phyloP scores from a whole-genome alignment of 169 alveolate genomes.

The Babesia ovata region DNA sequence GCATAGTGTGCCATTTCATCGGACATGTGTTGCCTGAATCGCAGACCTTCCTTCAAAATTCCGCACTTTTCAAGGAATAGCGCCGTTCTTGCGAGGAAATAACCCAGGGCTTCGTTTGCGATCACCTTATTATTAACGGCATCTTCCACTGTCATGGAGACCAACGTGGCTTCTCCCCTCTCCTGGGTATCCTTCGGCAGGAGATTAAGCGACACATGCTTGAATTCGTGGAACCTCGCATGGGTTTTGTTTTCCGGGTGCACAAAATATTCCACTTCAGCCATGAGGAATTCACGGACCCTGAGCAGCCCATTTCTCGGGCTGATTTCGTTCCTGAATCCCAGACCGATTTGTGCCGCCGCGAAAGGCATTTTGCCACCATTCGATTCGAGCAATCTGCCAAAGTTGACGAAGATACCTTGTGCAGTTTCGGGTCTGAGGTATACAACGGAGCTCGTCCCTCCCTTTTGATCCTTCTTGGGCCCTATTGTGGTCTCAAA shows the following conservation, averaged over 20 bases:
- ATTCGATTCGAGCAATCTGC: slow-evolving; percentile 89
- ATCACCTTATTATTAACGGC: slow-evolving; percentile 89
- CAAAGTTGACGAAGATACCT: slow-evolving; percentile 96
- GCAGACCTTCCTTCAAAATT: slow-evolving; percentile 86
- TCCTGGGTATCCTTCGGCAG: slow-evolving; percentile 85
- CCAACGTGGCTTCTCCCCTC: slow-evolving; percentile 40
- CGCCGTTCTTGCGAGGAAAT: slow-evolving; percentile 95
- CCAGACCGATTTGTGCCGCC: slow-evolving; percentile 96
- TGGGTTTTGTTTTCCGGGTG: slow-evolving; percentile 92
- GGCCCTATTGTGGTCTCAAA: slow-evolving; percentile 95
- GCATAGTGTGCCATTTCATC: slow-evolving; percentile 99
- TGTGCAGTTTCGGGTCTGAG: slow-evolving; percentile 99
- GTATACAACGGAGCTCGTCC: slow-evolving; percentile 77
- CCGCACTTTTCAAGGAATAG: slow-evolving; percentile 90
- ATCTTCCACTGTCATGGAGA: slow-evolving; percentile 85
- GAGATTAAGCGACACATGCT: slow-evolving; percentile 86
- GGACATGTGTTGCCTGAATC: slow-evolving; percentile 94
- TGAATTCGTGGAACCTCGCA: slow-evolving; percentile 86
- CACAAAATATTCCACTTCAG: slow-evolving; percentile 97
- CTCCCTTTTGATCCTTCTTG: slow-evolving; percentile 68
- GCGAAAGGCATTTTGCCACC: slow-evolving; percentile 97
- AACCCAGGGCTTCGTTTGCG: slow-evolving; percentile 94
- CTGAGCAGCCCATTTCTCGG: slow-evolving; percentile 95
- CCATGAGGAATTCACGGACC: slow-evolving; percentile 98
- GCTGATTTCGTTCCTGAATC: slow-evolving; percentile 97